Evolutionary conservation across 140 eudicot species (phyloP), one percentile per base, ranked within the genome.

Genomic region (Senecio squalidus): DNA sequence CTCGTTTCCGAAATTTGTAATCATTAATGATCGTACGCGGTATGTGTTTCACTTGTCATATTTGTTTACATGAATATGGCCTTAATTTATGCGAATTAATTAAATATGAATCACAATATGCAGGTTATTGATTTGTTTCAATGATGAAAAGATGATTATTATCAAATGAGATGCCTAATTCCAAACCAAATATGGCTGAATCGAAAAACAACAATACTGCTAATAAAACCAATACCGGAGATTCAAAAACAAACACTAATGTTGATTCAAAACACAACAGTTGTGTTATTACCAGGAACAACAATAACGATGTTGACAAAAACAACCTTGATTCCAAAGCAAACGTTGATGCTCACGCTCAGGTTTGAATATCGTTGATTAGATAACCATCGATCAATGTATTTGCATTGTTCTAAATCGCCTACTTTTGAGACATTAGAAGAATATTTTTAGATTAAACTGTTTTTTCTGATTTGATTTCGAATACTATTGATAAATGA

Each of bases 261-360:
- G 26, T 44, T 27, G 71, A 48, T 33, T 26, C 34, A 34, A 55
- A 64, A 23, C 34, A 9, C 26, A 48, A 21, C 48, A 64, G 50
- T 7, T 5, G 22, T 39, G 71, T 23, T 5, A 29, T n/a, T n/a
- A n/a, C n/a, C 50, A 34, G 14, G 40, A 39, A 26, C 29, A 39
- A 25, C 63, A 66, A 66, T 3, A 5, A 9, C 22, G 65, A 24
- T 48, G n/a, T 41, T 31, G 49, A 20, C 33, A 60, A 69, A 39
- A 51, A 18, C 62, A 69, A 60, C 54, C 15, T 58, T 8, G 72
- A 72, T 72, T 56, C 67, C 3, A 72, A 72, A 55, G 6, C 67
- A 64, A 47, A 56, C 17, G 56, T 9, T 38, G 62, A 64, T 56
- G 62, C 72, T 46, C 39, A 47, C 40, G 9, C n/a, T 47, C 72